Evolutionary conservation across 495 filamentous ascomycete genomes (phyloP), one percentile per base, ranked within the genome.

Genomic region (Tetracladium setigerum): DNA sequence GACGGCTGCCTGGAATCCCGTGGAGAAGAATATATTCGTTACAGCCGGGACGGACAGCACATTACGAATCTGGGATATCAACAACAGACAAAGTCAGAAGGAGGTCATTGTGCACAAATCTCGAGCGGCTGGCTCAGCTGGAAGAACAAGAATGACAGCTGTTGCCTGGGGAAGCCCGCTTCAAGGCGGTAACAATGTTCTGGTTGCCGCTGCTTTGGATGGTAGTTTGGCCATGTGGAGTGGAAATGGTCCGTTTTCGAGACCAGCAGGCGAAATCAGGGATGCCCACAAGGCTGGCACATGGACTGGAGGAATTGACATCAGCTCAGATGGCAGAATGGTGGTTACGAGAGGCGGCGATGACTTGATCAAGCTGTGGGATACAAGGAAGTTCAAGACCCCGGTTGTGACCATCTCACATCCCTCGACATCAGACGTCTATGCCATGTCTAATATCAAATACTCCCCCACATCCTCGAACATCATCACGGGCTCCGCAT

Each of bases 41-140:
- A 97, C 92, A 0, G 89, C 88, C 35, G 89, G 89, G 11, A 87
- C 88, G 4, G 92, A 98, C 62, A 94, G 89, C 56, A 97, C 92
- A 2, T 66, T 98, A 38, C 78, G 92, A 41, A 95, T 98, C 55
- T 98, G 92, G 92, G 90, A 98, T 62, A 79, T 94, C 50, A 95
- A 90, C 61, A 80, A 85, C 44, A 87, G 86, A 46, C 72, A 89
- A 35, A 78, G 78, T 39, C 92, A 98, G 59, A 92, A 86, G 65
- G 86, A 96, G 19, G 84, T 98, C 15, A 86, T 97, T 53, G 88
- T 94, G 24, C 87, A 96, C 62, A 96, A 96, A 62, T 96, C 91
- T 5, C 85, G 76, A 59, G 82, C 78, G 13, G 79, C 81, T 8
- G 90, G 92, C 4, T 85, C 84, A 38, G 94, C 88, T 30, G 92